Base-by-base conservation (phyloP, 768 basidiomycete genomes). In the Tephrocybe rancida region DNA sequence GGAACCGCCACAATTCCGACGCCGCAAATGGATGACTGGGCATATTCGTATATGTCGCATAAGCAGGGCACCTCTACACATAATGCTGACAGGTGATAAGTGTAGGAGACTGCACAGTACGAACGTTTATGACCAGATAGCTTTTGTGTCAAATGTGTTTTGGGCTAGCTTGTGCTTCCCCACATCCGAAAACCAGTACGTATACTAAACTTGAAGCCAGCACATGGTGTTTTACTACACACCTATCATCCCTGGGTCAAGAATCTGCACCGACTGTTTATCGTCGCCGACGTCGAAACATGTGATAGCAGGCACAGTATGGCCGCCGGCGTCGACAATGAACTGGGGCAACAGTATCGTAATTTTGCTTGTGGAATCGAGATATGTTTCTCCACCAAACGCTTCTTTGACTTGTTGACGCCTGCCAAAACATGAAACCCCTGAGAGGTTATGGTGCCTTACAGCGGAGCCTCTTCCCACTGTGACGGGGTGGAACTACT, bases 381-480 rank as follows among this genome's bases (percentile, higher is more conserved):
- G 35, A 37, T 34, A 48, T 39, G 24, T 58, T 44, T 47, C 39
- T 58, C 51, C 29, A 50, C 52, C 27, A 45, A 32, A 48, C 25
- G 39, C 45, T 41, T 51, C 44, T 16, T 19, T 46, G 30, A 29
- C 37, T 35, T 24, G 30, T 39, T 39, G 51, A 44, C 56, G 47
- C 10, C 52, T 58, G 57, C 54, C 50, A 52, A 54, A 50, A 50
- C 44, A 34, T 58, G 57, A 58, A 58, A 52, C 57, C 24, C 7
- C 37, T 25, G 19, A 19, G 35, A 4, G 35, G 14, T 16, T 13
- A 32, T 26, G 25, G 52, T 54, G 39, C 52, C 52, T 54, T 30
- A 29, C 41, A 41, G 52, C 44, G 44, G 48, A 45, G 43, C 29
- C 34, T 39, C 24, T 16, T 27, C 38, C n/a, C 44, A 44, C 32